Conservation (phyloP, 306 rosid genomes). For the Cucurbita ficifolia region DNA sequence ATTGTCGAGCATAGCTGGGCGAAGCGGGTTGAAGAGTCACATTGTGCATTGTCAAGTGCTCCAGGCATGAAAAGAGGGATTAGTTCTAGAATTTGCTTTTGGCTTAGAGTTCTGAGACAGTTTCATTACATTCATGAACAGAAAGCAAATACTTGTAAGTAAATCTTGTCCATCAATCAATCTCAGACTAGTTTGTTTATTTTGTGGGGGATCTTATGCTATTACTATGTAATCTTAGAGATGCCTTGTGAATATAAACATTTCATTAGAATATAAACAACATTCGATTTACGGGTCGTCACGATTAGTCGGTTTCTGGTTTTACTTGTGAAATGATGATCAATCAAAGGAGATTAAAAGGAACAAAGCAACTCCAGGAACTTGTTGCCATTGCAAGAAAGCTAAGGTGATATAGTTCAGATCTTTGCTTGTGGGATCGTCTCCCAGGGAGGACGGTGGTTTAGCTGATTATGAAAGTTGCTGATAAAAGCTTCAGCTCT, state of each 20-base stretch:
- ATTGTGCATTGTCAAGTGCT: conserved; percentile 97
- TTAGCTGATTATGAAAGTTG: conserved; percentile 42
- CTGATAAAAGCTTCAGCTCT: conserved; percentile 49
- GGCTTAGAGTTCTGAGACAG: conserved; percentile 37
- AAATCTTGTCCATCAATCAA: conserved; percentile 33
- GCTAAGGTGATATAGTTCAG: conserved; percentile 4
- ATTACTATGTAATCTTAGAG: conserved; percentile 27
- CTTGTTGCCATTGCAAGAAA: not conserved
- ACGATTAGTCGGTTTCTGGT: not conserved
- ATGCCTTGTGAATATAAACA: conserved; percentile 46
- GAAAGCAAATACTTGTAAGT: conserved; percentile 45
- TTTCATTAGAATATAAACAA: conserved; percentile 3
- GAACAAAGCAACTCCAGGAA: not conserved
- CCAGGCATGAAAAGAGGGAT: conserved; percentile 41
- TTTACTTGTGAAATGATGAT: not conserved
- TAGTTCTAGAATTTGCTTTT: conserved; percentile 16
- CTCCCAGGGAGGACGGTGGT: conserved; percentile 24
- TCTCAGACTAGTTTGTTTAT: conserved; percentile 24
- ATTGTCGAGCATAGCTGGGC: conserved; percentile 85
- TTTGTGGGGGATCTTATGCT: conserved; percentile 27
- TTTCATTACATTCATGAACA: conserved; percentile 38
- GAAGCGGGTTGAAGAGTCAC: conserved; percentile 83
- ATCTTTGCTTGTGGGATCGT: conserved; percentile 19
- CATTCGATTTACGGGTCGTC: not conserved
- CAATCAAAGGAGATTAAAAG: not conserved